Conservation (phyloP, 2,329 filamentous ascomycete genomes). For the Monilinia fructigena region DNA sequence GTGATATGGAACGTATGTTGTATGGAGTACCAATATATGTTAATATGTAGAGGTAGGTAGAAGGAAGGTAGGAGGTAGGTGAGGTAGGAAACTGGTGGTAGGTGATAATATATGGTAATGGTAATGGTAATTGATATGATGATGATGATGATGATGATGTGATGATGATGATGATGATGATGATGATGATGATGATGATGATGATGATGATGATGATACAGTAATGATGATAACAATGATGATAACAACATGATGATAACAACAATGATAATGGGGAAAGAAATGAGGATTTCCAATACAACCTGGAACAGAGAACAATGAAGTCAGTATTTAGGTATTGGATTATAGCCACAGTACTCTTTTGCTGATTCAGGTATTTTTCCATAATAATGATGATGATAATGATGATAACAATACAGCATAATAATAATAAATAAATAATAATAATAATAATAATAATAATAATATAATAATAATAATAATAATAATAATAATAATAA, state of each 20-base stretch:
- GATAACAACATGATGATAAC: not conserved
- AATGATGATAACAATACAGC: too few relatives aligned
- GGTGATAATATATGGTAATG: not conserved
- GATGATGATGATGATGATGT: not conserved
- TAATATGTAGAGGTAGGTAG: not conserved
- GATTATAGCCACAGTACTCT: too few relatives aligned
- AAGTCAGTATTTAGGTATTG: too few relatives aligned
- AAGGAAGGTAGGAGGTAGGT: not conserved
- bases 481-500: too few relatives aligned
- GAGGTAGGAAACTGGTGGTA: not conserved
- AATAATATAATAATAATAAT: too few relatives aligned
- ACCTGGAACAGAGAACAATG: too few relatives aligned
- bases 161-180: not conserved
- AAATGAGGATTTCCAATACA: not conserved
- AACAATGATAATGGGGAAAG: not conserved
- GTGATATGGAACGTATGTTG: constrained; percentile 10
- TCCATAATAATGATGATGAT: too few relatives aligned
- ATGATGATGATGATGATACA: not conserved
- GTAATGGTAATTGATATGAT: not conserved
- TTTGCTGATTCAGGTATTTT: too few relatives aligned
- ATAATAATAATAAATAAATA: too few relatives aligned
- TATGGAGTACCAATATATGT: constrained; percentile 15
- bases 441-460: too few relatives aligned
- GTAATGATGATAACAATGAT: too few relatives aligned
- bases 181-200: not conserved